Conservation (phyloP, 2,329 filamentous ascomycete species). For the Colletotrichum cordylinicola region DNA sequence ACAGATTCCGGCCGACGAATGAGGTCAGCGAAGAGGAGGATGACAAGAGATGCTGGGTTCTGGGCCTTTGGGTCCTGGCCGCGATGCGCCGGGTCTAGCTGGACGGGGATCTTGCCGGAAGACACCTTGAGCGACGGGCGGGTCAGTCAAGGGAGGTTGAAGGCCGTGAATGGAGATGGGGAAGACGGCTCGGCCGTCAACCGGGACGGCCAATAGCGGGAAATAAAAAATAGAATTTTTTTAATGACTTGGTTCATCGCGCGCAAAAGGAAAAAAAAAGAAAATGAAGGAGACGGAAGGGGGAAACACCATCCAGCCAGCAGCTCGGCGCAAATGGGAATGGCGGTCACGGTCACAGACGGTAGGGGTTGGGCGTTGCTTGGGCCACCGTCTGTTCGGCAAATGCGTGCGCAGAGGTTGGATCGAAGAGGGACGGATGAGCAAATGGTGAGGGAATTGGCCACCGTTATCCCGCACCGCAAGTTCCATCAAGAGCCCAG, state of each 20-base stretch:
- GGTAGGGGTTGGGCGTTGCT: conserved; percentile 15
- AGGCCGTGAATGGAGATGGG: background rate
- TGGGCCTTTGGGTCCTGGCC: conserved; percentile 7
- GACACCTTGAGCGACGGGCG: conserved; percentile 6
- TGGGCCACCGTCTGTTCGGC: conserved; percentile 9
- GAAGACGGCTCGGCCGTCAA: conserved; percentile 1
- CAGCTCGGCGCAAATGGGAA: conserved; percentile 11
- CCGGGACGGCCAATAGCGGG: conserved; percentile 8
- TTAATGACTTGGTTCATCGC: background rate
- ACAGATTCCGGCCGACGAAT: conserved; percentile 8
- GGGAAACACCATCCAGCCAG: background rate
- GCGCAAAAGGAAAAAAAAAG: background rate
- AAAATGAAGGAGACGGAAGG: background rate
- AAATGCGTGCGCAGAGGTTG: background rate
- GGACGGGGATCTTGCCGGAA: conserved; percentile 22
- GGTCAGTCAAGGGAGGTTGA: conserved; percentile 5
- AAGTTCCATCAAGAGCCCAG: background rate
- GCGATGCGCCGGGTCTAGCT: conserved; percentile 17
- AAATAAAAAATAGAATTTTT: background rate
- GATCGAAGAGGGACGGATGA: conserved; percentile 48
- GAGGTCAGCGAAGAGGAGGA: conserved; percentile 8
- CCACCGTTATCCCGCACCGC: background rate
- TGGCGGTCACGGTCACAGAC: conserved; percentile 16
- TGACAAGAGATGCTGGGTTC: conserved; percentile 7
- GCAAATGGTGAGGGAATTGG: conserved; percentile 64